Conservation (phyloP, 163 green algal genomes). For the Prototheca wickerhamii region DNA sequence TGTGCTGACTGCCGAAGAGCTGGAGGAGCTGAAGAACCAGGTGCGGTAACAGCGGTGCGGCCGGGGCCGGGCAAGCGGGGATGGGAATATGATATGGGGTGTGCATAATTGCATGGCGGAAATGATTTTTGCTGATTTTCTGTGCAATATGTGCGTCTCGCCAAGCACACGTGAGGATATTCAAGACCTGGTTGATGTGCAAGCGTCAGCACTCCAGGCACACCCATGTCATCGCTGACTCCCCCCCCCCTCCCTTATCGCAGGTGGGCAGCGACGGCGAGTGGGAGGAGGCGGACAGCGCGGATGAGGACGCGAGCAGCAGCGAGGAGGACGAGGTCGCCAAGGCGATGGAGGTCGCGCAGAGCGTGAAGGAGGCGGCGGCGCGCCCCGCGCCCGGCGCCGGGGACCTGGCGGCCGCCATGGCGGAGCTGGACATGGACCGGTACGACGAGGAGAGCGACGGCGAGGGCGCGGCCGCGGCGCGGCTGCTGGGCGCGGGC, state of each 20-base stretch:
- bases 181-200: too few species aligned
- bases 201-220: too few species aligned
- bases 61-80: neutral
- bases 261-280: too few species aligned
- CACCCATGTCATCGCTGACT: too few species aligned
- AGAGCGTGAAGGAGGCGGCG: conserved; percentile 11
- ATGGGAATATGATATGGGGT: too few species aligned
- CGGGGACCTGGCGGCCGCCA: conserved; percentile 41
- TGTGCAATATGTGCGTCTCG: too few species aligned
- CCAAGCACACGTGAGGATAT: too few species aligned
- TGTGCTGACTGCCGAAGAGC: conserved; percentile 4
- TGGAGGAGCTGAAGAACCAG: conserved; percentile 5
- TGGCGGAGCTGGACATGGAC: conserved; percentile 89
- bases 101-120: too few species aligned
- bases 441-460: conserved; percentile 70
- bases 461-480: conserved; percentile 35
- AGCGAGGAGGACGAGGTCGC: conserved; percentile 34
- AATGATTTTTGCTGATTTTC: too few species aligned
- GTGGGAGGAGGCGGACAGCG: conserved; percentile 8
- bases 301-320: conserved; percentile 19
- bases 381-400: neutral
- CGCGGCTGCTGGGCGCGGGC: conserved; percentile 40
- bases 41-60: neutral
- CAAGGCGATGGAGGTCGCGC: conserved; percentile 26
- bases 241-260: too few species aligned